These are phyloP conservation scores for Ophiocordyceps sinensis DNA, from an alignment of 2,329 filamentous ascomycete genomes.

Conservation along the genomic window DNA sequence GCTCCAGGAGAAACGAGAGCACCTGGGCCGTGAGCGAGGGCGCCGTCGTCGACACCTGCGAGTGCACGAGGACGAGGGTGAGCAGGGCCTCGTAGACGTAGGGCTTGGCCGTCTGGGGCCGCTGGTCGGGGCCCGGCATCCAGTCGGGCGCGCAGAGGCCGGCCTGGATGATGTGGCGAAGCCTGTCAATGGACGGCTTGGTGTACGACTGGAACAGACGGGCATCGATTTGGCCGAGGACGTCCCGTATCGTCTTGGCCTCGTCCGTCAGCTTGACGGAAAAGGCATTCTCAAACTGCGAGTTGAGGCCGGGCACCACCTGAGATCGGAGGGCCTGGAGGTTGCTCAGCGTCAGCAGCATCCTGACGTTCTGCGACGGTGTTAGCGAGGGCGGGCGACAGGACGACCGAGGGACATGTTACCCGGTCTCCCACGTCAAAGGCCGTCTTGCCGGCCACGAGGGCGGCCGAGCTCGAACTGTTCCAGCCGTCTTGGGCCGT, in stretches of 20 bases:
- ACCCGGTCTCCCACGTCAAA: slow-evolving; percentile 43
- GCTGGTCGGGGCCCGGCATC: slow-evolving; percentile 42
- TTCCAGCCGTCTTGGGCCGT: slow-evolving; percentile 29
- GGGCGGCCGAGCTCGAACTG: slow-evolving; percentile 16
- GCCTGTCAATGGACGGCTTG: slow-evolving; percentile 52
- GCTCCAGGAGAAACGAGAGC: slow-evolving; percentile 74
- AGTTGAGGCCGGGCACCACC: slow-evolving; percentile 75
- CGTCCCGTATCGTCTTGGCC: slow-evolving; percentile 79
- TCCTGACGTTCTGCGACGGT: slow-evolving; percentile 60
- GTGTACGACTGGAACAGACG: slow-evolving; percentile 90
- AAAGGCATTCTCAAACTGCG: slow-evolving; percentile 87
- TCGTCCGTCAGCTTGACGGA: slow-evolving; percentile 91
- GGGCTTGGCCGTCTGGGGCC: slow-evolving; percentile 62
- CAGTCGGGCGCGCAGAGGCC: slow-evolving; percentile 61
- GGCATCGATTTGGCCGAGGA: slow-evolving; percentile 78
- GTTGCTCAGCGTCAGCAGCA: slow-evolving; percentile 88
- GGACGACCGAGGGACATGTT: slow-evolving; percentile 5
- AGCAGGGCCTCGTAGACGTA: slow-evolving; percentile 87
- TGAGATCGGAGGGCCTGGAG: slow-evolving; percentile 69
- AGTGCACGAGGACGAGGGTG: slow-evolving; percentile 77
- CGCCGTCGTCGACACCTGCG: slow-evolving; percentile 70
- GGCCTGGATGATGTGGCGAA: slow-evolving; percentile 55
- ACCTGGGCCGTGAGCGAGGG: slow-evolving; percentile 65
- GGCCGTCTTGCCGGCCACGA: slow-evolving; percentile 27
- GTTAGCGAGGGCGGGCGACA: slow-evolving; percentile 8